Conservation (phyloP, 2,329 filamentous ascomycete species). For the Phialocephala subalpina region DNA sequence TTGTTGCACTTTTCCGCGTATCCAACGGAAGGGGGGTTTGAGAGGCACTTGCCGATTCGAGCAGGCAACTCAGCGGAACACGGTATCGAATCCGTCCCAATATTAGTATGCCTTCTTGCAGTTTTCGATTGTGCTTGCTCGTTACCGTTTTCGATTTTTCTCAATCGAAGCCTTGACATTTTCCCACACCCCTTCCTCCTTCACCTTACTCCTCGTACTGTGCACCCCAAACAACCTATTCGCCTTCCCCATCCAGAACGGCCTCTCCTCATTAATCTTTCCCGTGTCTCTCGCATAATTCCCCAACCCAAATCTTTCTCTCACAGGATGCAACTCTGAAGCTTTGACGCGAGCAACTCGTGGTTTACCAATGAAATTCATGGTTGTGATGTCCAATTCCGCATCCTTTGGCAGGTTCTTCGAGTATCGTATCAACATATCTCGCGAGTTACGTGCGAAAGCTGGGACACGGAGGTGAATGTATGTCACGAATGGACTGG, state of each 20-base stretch:
- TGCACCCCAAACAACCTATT: slow-evolving; percentile 41
- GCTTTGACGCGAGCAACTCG: slow-evolving; percentile 40
- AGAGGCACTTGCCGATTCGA: background rate
- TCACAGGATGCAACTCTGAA: slow-evolving; percentile 37
- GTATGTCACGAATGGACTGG: slow-evolving; percentile 75
- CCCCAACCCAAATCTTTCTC: slow-evolving; percentile 41
- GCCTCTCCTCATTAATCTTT: slow-evolving; percentile 32
- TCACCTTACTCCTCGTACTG: slow-evolving; percentile 31
- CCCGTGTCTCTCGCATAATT: slow-evolving; percentile 41
- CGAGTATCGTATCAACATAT: slow-evolving; percentile 60
- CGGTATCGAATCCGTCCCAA: background rate
- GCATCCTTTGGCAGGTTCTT: slow-evolving; percentile 54
- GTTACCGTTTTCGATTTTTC: slow-evolving; percentile 22
- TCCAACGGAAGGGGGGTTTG: background rate
- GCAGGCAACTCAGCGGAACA: background rate
- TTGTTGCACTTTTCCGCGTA: background rate
- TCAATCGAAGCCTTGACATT: slow-evolving; percentile 36
- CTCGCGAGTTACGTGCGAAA: slow-evolving; percentile 67
- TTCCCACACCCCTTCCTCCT: slow-evolving; percentile 40
- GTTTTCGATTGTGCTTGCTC: background rate
- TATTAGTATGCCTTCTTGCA: background rate
- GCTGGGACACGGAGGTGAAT: slow-evolving; percentile 74
- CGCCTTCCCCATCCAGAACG: slow-evolving; percentile 42
- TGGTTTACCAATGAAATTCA: slow-evolving; percentile 50
- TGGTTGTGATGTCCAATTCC: slow-evolving; percentile 48